phyloP scores from a whole-genome alignment of 768 basidiomycete species.

The Hypholoma sublateritium region DNA sequence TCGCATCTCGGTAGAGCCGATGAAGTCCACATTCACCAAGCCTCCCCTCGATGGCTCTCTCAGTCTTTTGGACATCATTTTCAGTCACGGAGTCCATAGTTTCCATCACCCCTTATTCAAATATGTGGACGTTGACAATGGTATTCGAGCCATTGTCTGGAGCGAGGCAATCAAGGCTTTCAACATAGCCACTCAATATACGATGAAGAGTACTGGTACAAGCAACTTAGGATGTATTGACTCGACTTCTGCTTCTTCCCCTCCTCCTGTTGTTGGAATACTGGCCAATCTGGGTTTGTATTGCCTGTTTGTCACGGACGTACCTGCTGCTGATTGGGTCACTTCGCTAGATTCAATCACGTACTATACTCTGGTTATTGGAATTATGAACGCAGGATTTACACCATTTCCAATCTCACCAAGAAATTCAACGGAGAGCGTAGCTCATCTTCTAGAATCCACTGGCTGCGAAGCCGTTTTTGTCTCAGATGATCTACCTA shows the following conservation, averaged over 20 bases:
- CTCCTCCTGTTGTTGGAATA: neutral
- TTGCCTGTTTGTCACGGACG: neutral
- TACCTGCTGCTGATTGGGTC: neutral
- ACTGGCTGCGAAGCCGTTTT: neutral
- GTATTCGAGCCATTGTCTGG: neutral
- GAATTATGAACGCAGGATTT: constrained; percentile 4
- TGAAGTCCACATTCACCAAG: neutral
- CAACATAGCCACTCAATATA: neutral
- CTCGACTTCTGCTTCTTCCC: no score
- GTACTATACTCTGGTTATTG: neutral
- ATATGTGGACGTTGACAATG: neutral
- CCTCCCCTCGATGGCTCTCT: neutral
- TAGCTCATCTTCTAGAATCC: neutral
- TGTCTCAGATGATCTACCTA: neutral
- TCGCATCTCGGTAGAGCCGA: neutral
- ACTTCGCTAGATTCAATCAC: constrained; percentile 2
- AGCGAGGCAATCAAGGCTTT: neutral
- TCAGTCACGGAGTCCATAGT: neutral
- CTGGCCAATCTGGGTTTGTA: constrained; percentile 1
- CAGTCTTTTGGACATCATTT: neutral
- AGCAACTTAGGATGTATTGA: no score
- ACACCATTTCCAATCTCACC: neutral
- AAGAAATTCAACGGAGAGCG: constrained; percentile 2
- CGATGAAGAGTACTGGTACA: neutral
- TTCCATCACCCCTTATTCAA: neutral